phyloP scores from a whole-genome alignment of 2,329 filamentous ascomycete genomes.

The Penicillium hordei region DNA sequence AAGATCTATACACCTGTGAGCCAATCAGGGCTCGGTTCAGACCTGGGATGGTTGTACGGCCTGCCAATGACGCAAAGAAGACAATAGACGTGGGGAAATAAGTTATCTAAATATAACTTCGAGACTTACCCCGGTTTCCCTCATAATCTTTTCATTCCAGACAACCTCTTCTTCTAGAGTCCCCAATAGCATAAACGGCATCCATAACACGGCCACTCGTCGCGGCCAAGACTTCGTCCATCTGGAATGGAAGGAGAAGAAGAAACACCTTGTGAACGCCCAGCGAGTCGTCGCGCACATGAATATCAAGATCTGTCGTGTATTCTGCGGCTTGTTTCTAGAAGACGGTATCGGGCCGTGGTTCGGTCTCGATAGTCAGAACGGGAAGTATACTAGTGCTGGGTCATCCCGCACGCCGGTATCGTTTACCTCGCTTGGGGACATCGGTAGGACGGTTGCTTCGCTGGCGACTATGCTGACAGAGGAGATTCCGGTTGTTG shows the following conservation, averaged over 20 bases:
- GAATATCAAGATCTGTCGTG: conserved; percentile 3
- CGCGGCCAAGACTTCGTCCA: conserved; percentile 14
- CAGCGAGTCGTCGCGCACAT: conserved; percentile 12
- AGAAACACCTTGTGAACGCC: background rate
- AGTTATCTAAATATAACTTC: background rate
- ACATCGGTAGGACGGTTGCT: conserved; percentile 35
- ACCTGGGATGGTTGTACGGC: background rate
- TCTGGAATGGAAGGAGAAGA: conserved; percentile 11
- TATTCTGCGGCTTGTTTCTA: conserved; percentile 3
- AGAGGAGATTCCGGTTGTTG: conserved; percentile 17
- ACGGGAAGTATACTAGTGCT: conserved; percentile 31
- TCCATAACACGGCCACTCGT: conserved; percentile 11
- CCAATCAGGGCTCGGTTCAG: background rate
- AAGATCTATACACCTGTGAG: background rate
- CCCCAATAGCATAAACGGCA: background rate
- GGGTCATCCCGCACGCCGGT: conserved; percentile 25
- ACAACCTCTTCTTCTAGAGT: background rate
- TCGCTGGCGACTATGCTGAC: conserved; percentile 22
- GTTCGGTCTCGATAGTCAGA: conserved; percentile 32
- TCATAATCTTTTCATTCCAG: background rate
- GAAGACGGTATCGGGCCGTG: conserved; percentile 29
- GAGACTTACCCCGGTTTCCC: background rate
- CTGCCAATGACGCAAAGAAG: background rate
- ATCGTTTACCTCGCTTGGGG: conserved; percentile 34
- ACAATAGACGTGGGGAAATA: background rate